Evolutionary conservation across 306 rosid genomes (phyloP), one percentile per base, ranked within the genome.

Genomic region (Corylus avellana): DNA sequence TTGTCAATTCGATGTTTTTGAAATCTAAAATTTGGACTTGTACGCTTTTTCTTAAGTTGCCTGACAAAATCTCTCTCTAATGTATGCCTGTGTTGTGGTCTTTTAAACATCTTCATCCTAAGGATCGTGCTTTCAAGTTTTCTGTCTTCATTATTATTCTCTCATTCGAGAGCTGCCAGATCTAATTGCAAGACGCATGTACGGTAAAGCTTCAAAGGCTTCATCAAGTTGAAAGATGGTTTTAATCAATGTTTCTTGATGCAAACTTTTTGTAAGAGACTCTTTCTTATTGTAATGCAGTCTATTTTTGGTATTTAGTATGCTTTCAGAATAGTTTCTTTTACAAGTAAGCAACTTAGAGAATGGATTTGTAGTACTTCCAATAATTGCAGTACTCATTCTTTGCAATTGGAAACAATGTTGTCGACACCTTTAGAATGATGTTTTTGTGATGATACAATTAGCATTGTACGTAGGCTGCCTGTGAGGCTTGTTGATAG

Each of bases 1-100:
- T 77, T 50, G 18, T 70, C 58, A 80, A 83, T 78, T 85, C 13
- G 50, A 82, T 85, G 63, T 81, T 13, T 71, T 71, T 72, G 62
- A 54, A 75, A 42, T 61, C 72, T 55, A 75, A 75, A 42, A 42
- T 20, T 63, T 72, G 14, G 74, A 80, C 79, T 75, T 58, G 71
- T 77, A 62, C 73, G 77, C 44, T 70, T 62, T 62, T 37, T 82
- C 68, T 73, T 57, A 50, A 70, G 74, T 75, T 20, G 54, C 22
- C 27, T 64, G 58, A 32, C 61, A 42, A 58, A n/a, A 10, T 29
- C 50, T 29, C 70, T 5, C 50, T 11, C 25, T 9, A 7, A 7
- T 12, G 14, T 37, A 35, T 55, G 68, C 27, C n/a, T 14, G 12
- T 57, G 69, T 22, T 8, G 17, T 25, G 49, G 42, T 4, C 5